Conservation (phyloP, 2,329 filamentous ascomycete species). For the Falciphora oryzae region DNA sequence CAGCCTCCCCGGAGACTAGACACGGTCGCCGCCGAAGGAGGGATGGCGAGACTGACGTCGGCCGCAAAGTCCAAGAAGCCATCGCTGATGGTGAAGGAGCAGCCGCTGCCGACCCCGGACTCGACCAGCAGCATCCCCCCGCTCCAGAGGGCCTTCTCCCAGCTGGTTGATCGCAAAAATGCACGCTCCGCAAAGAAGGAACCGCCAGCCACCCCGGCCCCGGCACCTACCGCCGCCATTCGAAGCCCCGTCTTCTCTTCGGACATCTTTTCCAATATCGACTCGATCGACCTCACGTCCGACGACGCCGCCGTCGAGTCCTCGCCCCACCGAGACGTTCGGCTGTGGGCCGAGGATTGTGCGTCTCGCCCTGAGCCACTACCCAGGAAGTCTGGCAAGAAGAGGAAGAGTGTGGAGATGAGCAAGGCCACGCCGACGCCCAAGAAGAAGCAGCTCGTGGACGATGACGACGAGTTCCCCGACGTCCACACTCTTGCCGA, state of each 20-base stretch:
- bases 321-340: constrained; percentile 26
- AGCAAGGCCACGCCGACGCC: constrained; percentile 22
- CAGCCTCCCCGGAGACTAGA: constrained; percentile 11
- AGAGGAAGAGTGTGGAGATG: constrained; percentile 47
- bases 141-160: constrained; percentile 28
- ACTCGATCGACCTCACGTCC: constrained; percentile 28
- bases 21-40: constrained; percentile 21
- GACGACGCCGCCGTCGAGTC: constrained; percentile 20
- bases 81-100: constrained; percentile 35
- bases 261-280: constrained; percentile 3
- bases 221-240: neutral
- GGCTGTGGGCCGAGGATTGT: constrained; percentile 38
- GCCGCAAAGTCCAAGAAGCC: constrained; percentile 39
- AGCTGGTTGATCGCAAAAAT: constrained; percentile 8
- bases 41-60: constrained; percentile 41
- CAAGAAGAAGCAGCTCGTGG: constrained; percentile 13
- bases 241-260: constrained; percentile 15
- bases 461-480: constrained; percentile 42
- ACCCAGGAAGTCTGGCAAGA: constrained; percentile 35
- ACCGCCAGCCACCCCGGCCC: constrained; percentile 15
- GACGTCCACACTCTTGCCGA: constrained; percentile 44
- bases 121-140: constrained; percentile 26
- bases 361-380: constrained; percentile 32
- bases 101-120: constrained; percentile 31
- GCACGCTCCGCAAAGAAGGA: neutral